Conservation (phyloP, 1,284 basidiomycete species). For the Heterobasidion occidentale region DNA sequence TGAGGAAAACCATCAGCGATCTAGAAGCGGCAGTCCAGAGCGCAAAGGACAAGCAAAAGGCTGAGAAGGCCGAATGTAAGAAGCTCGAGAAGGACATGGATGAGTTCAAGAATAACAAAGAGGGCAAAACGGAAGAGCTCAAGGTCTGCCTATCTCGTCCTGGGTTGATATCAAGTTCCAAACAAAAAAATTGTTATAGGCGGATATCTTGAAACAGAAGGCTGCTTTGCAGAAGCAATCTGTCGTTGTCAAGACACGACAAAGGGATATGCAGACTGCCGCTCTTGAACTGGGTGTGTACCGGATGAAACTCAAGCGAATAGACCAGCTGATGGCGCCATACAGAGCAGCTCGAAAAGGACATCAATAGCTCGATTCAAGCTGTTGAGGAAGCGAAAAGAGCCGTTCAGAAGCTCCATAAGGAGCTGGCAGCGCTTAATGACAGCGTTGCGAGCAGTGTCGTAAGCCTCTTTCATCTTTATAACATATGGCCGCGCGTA, state of each 20-base stretch:
- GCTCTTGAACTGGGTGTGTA: conserved; percentile 79
- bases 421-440: conserved; percentile 58
- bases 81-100: conserved; percentile 94
- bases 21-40: conserved; percentile 59
- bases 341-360: conserved; percentile 78
- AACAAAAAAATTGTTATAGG: conserved; percentile 30
- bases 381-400: conserved; percentile 55
- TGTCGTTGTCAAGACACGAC: conserved; percentile 75
- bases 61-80: conserved; percentile 72
- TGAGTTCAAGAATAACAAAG: conserved; percentile 98
- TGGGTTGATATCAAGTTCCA: neutral
- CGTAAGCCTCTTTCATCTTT: conserved; percentile 28
- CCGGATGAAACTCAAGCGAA: neutral
- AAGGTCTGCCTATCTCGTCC: conserved; percentile 48
- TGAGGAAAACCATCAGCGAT: conserved; percentile 61
- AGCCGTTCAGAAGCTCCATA: conserved; percentile 51
- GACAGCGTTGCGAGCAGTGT: conserved; percentile 45
- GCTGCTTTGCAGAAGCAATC: conserved; percentile 75
- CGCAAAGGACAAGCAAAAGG: conserved; percentile 73
- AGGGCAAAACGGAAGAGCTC: conserved; percentile 92
- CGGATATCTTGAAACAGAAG: conserved; percentile 78
- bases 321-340: neutral
- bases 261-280: conserved; percentile 86
- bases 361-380: conserved; percentile 57
- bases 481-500: neutral